Evolutionary conservation across 208 protist genomes (phyloP).

Genomic region (Blechomonas ayalai): DNA sequence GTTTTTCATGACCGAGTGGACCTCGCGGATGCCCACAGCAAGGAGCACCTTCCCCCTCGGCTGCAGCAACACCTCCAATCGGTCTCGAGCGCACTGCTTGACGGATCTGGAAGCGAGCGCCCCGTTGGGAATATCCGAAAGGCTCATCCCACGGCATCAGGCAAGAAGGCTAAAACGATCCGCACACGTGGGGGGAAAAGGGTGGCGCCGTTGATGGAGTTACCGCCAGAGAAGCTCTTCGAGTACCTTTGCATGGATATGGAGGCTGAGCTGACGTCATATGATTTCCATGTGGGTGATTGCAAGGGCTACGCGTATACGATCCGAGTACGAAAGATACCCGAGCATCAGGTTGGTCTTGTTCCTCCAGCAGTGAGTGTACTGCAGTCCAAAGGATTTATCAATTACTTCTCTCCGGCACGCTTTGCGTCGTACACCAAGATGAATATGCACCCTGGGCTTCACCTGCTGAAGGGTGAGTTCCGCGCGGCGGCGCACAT

Average conservation of each 20-base stretch:
- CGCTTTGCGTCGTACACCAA: slow-evolving; percentile 75
- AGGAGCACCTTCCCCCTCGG: slow-evolving; percentile 14
- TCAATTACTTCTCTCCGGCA: slow-evolving; percentile 83
- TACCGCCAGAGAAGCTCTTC: slow-evolving; percentile 69
- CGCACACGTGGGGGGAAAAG: slow-evolving; percentile 14
- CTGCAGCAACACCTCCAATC: slow-evolving; percentile 35
- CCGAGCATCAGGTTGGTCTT: slow-evolving; percentile 33
- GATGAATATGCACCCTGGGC: slow-evolving; percentile 81
- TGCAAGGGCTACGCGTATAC: slow-evolving; percentile 63
- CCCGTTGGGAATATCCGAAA: neutral
- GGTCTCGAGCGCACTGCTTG: slow-evolving; percentile 15
- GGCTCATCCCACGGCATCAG: no score
- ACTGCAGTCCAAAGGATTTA: slow-evolving; percentile 71
- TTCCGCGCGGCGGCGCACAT: slow-evolving; percentile 75
- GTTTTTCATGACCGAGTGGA: slow-evolving; percentile 75
- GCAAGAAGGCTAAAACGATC: no score
- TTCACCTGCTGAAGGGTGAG: slow-evolving; percentile 77
- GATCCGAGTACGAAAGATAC: slow-evolving; percentile 62
- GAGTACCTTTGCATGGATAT: slow-evolving; percentile 78
- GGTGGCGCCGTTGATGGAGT: slow-evolving; percentile 6
- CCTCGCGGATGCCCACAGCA: slow-evolving; percentile 23
- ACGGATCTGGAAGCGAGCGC: slow-evolving; percentile 1
- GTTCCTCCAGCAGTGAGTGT: slow-evolving; percentile 57
- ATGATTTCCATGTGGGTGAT: slow-evolving; percentile 56
- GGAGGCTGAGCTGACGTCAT: slow-evolving; percentile 49